Evolutionary conservation across 352 stramenopile species (phyloP).

Genomic region (Phytophthora pluvialis): DNA sequence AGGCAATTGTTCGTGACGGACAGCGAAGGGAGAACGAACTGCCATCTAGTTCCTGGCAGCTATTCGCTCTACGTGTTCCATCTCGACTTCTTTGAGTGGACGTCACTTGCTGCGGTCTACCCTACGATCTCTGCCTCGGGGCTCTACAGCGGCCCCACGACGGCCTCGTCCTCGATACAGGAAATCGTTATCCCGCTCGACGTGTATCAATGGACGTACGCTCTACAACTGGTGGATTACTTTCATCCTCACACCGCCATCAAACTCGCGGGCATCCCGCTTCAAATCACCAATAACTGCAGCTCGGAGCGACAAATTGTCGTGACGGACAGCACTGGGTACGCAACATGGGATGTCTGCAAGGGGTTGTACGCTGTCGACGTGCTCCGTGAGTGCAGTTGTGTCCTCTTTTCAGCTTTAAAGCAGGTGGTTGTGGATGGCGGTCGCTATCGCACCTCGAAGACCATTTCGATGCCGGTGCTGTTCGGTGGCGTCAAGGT

Average conservation of each 20-base stretch:
- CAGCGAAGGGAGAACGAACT: slow-evolving; percentile 40
- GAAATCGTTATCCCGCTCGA: slow-evolving; percentile 66
- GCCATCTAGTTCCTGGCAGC: slow-evolving; percentile 54
- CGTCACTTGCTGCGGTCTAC: slow-evolving; percentile 61
- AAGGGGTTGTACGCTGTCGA: slow-evolving; percentile 71
- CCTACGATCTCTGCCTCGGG: slow-evolving; percentile 52
- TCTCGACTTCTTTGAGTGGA: slow-evolving; percentile 79
- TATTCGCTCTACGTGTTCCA: slow-evolving; percentile 81
- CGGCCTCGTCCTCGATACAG: slow-evolving; percentile 41
- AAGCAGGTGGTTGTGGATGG: slow-evolving; percentile 77
- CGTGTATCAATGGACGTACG: slow-evolving; percentile 65
- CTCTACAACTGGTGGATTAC: slow-evolving; percentile 73
- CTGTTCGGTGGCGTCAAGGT: slow-evolving; percentile 61
- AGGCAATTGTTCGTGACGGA: slow-evolving; percentile 49
- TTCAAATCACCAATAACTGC: slow-evolving; percentile 66
- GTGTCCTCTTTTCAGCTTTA: slow-evolving; percentile 68
- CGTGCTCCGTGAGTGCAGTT: slow-evolving; percentile 56
- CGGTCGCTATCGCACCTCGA: slow-evolving; percentile 53
- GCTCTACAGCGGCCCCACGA: slow-evolving; percentile 37
- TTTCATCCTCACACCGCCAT: slow-evolving; percentile 57
- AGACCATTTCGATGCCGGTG: slow-evolving; percentile 61
- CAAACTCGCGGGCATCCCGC: slow-evolving; percentile 48
- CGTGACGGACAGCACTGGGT: slow-evolving; percentile 48
- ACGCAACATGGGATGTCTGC: slow-evolving; percentile 56
- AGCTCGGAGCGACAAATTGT: slow-evolving; percentile 53